Conservation (phyloP, 106 monocot genomes). For the Narthecium ossifragum region DNA sequence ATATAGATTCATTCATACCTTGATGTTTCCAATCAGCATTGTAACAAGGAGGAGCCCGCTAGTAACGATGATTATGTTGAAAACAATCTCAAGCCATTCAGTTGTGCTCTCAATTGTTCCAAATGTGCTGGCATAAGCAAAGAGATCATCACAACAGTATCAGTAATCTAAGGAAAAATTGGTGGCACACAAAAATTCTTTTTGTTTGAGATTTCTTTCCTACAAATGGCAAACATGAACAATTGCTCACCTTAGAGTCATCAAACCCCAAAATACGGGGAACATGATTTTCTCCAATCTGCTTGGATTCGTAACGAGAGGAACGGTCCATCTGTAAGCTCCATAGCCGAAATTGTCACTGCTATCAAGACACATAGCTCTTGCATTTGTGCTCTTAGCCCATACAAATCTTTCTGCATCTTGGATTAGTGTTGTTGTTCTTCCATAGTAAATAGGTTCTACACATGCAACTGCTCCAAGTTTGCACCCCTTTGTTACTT, state of each 20-base stretch:
- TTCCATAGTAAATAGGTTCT: neutral
- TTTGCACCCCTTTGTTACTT: slow-evolving; percentile 46
- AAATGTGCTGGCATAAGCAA: slow-evolving; percentile 86
- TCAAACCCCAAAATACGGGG: slow-evolving; percentile 93
- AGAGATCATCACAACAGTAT: too few relatives aligned
- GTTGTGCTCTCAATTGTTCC: slow-evolving; percentile 34
- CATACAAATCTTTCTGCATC: neutral
- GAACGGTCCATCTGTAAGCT: slow-evolving; percentile 58
- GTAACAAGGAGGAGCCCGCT: slow-evolving; percentile 36
- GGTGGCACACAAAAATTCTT: too few relatives aligned
- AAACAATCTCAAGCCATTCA: slow-evolving; percentile 32
- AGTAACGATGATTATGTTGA: slow-evolving; percentile 26
- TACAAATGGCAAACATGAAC: too few relatives aligned
- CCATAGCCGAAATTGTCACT: slow-evolving; percentile 58
- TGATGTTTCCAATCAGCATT: slow-evolving; percentile 33
- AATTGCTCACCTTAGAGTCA: slow-evolving; percentile 96
- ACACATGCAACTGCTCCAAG: slow-evolving; percentile 51
- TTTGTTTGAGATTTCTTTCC: too few relatives aligned
- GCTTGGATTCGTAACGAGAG: slow-evolving; percentile 66
- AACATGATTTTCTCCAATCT: slow-evolving; percentile 75
- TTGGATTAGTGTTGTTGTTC: too few relatives aligned
- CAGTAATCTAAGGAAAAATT: too few relatives aligned
- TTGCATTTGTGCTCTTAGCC: too few relatives aligned
- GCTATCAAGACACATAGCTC: slow-evolving; percentile 33
- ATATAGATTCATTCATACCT: slow-evolving; percentile 29